Evolutionary conservation across 2,329 filamentous ascomycete species (phyloP).

Genomic region (Paraphaeosphaeria minitans): DNA sequence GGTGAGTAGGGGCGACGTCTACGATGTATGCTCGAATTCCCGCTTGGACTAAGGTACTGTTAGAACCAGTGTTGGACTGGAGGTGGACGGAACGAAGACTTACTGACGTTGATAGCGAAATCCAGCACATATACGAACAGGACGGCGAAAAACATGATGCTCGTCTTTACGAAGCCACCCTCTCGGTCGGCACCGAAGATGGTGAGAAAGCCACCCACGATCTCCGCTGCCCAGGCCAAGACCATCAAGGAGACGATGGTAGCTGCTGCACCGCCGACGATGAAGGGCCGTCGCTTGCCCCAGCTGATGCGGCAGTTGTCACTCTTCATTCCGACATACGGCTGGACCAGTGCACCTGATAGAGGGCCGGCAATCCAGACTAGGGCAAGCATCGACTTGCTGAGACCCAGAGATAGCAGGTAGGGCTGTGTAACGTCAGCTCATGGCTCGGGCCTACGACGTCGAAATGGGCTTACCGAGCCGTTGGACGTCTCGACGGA

Average conservation of each 20-base stretch:
- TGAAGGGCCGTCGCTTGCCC: constrained; percentile 60
- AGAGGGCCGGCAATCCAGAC: constrained; percentile 63
- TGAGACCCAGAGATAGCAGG: constrained; percentile 58
- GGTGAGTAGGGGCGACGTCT: constrained; percentile 87
- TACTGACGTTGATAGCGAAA: constrained; percentile 91
- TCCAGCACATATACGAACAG: constrained; percentile 88
- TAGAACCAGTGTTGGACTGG: constrained; percentile 1
- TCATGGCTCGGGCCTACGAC: not conserved
- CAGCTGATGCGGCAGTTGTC: constrained; percentile 55
- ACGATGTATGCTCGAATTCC: constrained; percentile 91
- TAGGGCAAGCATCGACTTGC: constrained; percentile 57
- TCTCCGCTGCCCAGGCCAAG: constrained; percentile 57
- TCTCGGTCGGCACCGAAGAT: constrained; percentile 73
- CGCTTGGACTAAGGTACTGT: constrained; percentile 72
- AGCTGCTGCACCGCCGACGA: constrained; percentile 55
- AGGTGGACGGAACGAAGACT: constrained; percentile 25
- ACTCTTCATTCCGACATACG: constrained; percentile 60
- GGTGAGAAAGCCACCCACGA: constrained; percentile 67
- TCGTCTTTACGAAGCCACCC: constrained; percentile 66
- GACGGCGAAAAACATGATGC: constrained; percentile 79
- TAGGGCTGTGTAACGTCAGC: constrained; percentile 49
- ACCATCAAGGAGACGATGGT: constrained; percentile 57
- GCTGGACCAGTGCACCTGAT: constrained; percentile 59
- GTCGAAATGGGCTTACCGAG: constrained; percentile 59
- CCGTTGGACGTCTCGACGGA: constrained; percentile 93